Evolutionary conservation across 192 early-diverging fungal species (phyloP).

Genomic region (Rhizophagus prolifer): DNA sequence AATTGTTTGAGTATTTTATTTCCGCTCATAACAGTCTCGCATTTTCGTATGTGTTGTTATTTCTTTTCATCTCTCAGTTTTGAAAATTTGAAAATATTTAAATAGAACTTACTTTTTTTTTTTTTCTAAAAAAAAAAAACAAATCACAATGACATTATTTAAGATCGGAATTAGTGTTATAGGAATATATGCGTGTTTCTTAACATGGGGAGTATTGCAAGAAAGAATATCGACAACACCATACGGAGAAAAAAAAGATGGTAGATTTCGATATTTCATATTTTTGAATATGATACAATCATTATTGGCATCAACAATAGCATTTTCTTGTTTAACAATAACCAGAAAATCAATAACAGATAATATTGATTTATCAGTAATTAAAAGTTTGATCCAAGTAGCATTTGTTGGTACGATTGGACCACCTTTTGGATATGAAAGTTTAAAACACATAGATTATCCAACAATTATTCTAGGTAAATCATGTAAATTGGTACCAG

Average conservation of each 20-base stretch:
- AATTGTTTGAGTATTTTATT: no score
- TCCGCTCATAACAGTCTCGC: no score
- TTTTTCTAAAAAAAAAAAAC: no score
- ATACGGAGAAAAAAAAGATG: constrained; percentile 51
- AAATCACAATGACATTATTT: neutral
- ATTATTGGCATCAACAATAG: constrained; percentile 72
- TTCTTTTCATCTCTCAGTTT: no score
- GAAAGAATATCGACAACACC: constrained; percentile 85
- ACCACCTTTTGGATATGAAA: constrained; percentile 91
- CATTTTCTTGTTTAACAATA: constrained; percentile 69
- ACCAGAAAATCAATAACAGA: constrained; percentile 40
- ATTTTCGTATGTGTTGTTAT: no score
- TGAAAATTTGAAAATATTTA: no score
- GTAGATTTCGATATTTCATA: constrained; percentile 85
- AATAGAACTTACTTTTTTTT: no score
- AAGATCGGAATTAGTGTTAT: constrained; percentile 10
- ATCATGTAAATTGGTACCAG: constrained; percentile 95
- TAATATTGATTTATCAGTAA: constrained; percentile 36
- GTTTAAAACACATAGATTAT: constrained; percentile 93
- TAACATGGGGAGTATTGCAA: constrained; percentile 95
- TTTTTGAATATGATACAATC: constrained; percentile 89
- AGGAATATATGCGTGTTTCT: constrained; percentile 91
- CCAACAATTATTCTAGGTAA: constrained; percentile 96
- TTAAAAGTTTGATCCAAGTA: constrained; percentile 72
- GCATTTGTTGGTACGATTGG: constrained; percentile 73